These are phyloP conservation scores for Trichoderma oligosporum DNA, from an alignment of 2,329 filamentous ascomycete species.

Conservation along the genomic window DNA sequence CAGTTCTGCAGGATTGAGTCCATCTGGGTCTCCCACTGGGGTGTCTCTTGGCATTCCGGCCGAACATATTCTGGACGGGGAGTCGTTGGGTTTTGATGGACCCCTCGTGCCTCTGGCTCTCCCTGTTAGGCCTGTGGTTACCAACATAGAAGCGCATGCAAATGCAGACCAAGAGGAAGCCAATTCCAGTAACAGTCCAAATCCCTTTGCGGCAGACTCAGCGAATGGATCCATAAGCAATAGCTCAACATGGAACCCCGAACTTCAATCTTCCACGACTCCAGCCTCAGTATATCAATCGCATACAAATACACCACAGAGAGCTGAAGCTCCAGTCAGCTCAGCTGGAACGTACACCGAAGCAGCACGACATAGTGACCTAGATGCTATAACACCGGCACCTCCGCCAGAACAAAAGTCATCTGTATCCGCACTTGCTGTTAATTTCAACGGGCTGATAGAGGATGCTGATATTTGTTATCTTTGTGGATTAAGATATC, in stretches of 20 bases:
- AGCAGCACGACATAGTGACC: background rate
- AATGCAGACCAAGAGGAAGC: background rate
- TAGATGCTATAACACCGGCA: background rate
- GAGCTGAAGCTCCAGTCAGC: background rate
- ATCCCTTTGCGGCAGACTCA: background rate
- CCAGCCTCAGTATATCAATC: background rate
- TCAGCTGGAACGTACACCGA: background rate
- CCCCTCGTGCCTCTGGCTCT: background rate
- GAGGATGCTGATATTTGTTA: background rate
- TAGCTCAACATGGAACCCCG: background rate
- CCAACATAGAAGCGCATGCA: too few species aligned
- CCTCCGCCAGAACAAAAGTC: background rate
- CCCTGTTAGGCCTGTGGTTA: too few species aligned
- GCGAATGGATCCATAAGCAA: background rate
- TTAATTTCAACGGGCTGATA: background rate
- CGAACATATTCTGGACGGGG: background rate
- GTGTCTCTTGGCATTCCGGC: slow-evolving; percentile 5
- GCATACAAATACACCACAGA: background rate
- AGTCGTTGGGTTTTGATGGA: background rate
- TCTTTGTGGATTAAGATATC: background rate
- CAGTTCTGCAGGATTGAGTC: background rate
- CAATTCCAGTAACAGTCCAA: background rate
- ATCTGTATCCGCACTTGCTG: background rate
- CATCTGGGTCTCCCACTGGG: background rate
- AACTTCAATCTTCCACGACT: background rate